Evolutionary conservation across 1,139 yeast genomes (phyloP).

Genomic region (Diutina ranongensis): DNA sequence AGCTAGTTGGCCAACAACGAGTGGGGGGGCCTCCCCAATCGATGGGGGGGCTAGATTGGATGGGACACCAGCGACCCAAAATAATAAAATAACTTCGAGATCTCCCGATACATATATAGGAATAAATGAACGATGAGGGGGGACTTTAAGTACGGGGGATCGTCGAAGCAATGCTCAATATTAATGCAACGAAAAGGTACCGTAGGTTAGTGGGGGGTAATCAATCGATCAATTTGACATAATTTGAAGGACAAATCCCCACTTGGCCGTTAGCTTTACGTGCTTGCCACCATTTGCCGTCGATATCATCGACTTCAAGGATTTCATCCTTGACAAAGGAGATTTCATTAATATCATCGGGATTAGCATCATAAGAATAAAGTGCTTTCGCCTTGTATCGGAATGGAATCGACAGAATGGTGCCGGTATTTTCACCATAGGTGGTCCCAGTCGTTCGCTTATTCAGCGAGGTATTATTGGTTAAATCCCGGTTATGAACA

Average conservation of each 20-base stretch:
- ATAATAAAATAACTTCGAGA: too few species aligned
- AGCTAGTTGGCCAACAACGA: background rate
- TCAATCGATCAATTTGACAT: conserved; percentile 52
- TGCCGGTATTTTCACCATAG: conserved; percentile 7
- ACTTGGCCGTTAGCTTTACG: conserved; percentile 81
- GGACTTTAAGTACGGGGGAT: background rate
- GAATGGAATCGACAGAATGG: conserved; percentile 34
- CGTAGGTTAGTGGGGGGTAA: background rate
- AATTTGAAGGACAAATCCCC: conserved; percentile 95
- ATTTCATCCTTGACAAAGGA: conserved; percentile 86
- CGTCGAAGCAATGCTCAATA: background rate
- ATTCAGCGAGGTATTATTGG: conserved; percentile 16
- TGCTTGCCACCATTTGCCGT: conserved; percentile 99
- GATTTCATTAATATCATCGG: conserved; percentile 87
- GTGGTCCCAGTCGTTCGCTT: conserved; percentile 7
- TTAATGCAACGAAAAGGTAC: background rate
- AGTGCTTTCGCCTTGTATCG: conserved; percentile 82
- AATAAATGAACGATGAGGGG: too few species aligned
- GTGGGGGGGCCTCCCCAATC: background rate
- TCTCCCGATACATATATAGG: too few species aligned
- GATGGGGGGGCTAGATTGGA: background rate
- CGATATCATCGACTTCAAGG: conserved; percentile 82
- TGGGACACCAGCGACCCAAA: background rate
- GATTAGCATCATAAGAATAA: conserved; percentile 83
- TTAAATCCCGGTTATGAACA: conserved; percentile 25